These are phyloP conservation scores for Kurtzmaniella quercitrusa DNA, from an alignment of 1,139 yeast genomes.

Conservation along the genomic window DNA sequence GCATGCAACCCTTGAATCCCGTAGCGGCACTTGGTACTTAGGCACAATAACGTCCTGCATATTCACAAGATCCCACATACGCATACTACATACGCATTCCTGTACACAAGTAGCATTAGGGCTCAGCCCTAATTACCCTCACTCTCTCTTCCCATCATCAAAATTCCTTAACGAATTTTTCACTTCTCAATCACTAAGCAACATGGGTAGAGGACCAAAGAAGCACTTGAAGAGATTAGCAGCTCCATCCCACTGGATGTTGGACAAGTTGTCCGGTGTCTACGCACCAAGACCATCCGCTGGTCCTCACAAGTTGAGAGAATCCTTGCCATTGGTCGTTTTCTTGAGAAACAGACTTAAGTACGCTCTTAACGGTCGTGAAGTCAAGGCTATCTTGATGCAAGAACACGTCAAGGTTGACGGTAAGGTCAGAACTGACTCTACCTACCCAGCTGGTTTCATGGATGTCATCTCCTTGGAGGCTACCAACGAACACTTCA, in stretches of 20 bases:
- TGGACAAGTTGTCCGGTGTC: slow-evolving; percentile 99
- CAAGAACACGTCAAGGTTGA: slow-evolving; percentile 96
- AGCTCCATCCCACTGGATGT: slow-evolving; percentile 99
- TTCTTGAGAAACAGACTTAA: slow-evolving; percentile 98
- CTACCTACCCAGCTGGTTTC: slow-evolving; percentile 97
- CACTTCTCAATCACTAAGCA: slow-evolving; percentile 7
- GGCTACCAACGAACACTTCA: slow-evolving; percentile 96
- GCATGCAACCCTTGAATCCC: too few relatives aligned
- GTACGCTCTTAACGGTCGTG: slow-evolving; percentile 98
- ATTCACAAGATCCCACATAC: too few relatives aligned
- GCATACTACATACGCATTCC: too few relatives aligned
- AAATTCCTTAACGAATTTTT: background rate
- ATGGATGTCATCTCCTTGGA: slow-evolving; percentile 94
- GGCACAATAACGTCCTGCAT: background rate
- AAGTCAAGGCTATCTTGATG: slow-evolving; percentile 96
- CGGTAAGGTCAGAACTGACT: slow-evolving; percentile 95
- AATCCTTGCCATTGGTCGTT: slow-evolving; percentile 95
- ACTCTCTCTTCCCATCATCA: background rate
- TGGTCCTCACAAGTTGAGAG: slow-evolving; percentile 99
- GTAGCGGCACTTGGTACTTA: too few relatives aligned
- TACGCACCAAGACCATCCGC: slow-evolving; percentile 99
- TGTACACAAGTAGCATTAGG: too few relatives aligned
- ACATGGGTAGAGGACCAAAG: slow-evolving; percentile 30
- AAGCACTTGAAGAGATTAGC: slow-evolving; percentile 39
- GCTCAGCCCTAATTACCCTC: slow-evolving; percentile 2